Base-by-base conservation (phyloP, 2,329 filamentous ascomycete species). In the Clonostachys rhizophaga region DNA sequence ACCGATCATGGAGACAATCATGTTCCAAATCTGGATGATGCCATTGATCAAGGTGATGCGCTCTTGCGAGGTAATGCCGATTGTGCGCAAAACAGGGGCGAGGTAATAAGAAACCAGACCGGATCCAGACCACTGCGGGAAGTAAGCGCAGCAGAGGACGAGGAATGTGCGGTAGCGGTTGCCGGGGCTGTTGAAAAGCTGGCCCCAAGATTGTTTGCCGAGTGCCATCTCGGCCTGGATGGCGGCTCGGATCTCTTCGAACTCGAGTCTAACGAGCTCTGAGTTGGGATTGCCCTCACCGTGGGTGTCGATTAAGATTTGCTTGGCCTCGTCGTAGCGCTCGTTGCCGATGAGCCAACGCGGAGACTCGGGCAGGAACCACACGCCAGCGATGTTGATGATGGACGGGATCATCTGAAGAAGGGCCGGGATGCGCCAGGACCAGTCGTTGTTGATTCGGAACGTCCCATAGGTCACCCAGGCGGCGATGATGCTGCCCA, bases 141-240 rank as follows among this genome's bases (percentile, higher is more conserved):
- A 76, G 57, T 78, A 78, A 0, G 69, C 66, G 70, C 79, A 77
- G 13, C 62, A 64, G 24, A 78, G 59, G 3, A 78, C 71, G 58
- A 77, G 71, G 55, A 68, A 69, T 4, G 76, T 64, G 20, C 75
- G 62, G 56, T 78, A 78, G 14, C 70, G 65, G 36, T 68, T 67
- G 37, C 68, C 69, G 14, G 62, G 62, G 6, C 68, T 74, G 56
- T 75, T 72, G 58, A 70, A 66, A 16, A 81, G 62, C 57, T 83
- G 74, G 76, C 77, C 82, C 71, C 74, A 82, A 3, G 73, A 67
- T 54, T 83, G 83, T 49, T 80, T 77, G 13, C 72, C 62, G 16
- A 64, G 65, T 5, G 68, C 71, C 6, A 69, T 57, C 5, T 13
- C 3, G 11, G 9, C 58, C 42, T 64, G 64, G 43, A 75, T 68